Evolutionary conservation across 805 yeast species (phyloP).

Genomic region (Lipomyces kockii): DNA sequence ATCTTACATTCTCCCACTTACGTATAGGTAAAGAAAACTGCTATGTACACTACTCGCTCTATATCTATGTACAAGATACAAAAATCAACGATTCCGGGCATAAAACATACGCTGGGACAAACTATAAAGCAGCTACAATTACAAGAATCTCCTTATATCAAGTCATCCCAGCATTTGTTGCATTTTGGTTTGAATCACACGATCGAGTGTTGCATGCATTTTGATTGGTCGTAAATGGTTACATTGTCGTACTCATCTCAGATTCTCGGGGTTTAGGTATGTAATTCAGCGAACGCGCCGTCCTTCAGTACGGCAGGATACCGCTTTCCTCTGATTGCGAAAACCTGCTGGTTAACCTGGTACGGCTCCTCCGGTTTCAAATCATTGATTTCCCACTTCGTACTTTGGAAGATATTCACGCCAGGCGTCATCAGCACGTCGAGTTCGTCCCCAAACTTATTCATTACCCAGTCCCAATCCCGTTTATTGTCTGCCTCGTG

Average conservation of each 20-base stretch:
- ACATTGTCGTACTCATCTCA: not conserved
- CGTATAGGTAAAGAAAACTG: not conserved
- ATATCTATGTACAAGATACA: constrained; percentile 1
- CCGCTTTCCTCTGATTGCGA: constrained; percentile 95
- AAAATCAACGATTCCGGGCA: not conserved
- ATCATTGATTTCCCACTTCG: constrained; percentile 95
- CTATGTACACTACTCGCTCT: constrained; percentile 2
- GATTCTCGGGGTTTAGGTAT: not conserved
- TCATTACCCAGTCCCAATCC: constrained; percentile 72
- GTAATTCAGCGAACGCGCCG: constrained; percentile 11
- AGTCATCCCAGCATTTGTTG: not conserved
- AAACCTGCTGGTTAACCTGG: constrained; percentile 86
- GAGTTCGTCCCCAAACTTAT: constrained; percentile 71
- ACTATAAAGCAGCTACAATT: not conserved
- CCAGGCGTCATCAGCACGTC: constrained; percentile 80
- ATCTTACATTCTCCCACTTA: not conserved
- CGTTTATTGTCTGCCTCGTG: constrained; percentile 71
- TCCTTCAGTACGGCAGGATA: constrained; percentile 71
- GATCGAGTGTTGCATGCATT: not conserved
- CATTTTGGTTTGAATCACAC: not conserved
- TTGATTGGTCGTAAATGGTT: not conserved
- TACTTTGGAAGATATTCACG: constrained; percentile 75
- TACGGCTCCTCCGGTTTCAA: constrained; percentile 89
- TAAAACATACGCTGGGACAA: not conserved
- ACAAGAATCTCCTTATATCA: not conserved